Percentiles rank a stretch among this genome's conserved stretches.
Conservation (phyloP, 352 stramenopile genomes). For the Phytopythium litorale region DNA sequence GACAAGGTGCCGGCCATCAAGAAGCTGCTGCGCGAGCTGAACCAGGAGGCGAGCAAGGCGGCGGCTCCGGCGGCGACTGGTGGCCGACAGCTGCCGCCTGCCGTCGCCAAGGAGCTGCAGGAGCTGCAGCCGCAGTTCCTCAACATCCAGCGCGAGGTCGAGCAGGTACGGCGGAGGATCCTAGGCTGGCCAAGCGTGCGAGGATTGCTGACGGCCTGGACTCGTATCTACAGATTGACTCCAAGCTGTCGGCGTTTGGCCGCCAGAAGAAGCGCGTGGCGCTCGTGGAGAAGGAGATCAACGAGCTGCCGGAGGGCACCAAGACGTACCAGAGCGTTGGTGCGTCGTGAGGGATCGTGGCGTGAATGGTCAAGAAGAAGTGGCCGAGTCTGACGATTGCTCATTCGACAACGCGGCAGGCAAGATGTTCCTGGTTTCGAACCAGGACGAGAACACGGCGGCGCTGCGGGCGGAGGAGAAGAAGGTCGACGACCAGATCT, state of each 20-base stretch:
- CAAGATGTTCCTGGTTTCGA: conserved; percentile 82
- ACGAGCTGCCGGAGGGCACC: conserved; percentile 50
- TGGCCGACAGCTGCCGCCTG: conserved; percentile 41
- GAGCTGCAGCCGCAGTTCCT: conserved; percentile 79
- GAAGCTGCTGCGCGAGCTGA: conserved; percentile 72
- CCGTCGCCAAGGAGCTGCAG: conserved; percentile 74
- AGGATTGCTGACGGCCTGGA: background rate
- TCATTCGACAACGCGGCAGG: conserved; percentile 9
- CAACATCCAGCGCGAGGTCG: conserved; percentile 71
- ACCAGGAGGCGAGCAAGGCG: conserved; percentile 35
- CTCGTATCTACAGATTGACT: conserved; percentile 39
- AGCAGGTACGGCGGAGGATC: conserved; percentile 26
- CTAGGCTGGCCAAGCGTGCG: background rate
- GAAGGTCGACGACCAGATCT: conserved; percentile 62
- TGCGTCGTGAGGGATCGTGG: conserved; percentile 1
- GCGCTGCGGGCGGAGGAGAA: conserved; percentile 54
- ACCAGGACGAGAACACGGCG: conserved; percentile 42
- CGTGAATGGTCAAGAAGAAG: background rate
- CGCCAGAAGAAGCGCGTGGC: conserved; percentile 76
- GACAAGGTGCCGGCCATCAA: conserved; percentile 72
- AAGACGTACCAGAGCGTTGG: conserved; percentile 75
- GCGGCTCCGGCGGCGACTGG: conserved; percentile 8
- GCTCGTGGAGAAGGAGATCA: conserved; percentile 70
- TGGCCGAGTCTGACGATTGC: background rate
- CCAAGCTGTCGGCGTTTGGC: conserved; percentile 49